Base-by-base conservation (phyloP, 805 yeast genomes). In the Peterozyma xylosa region DNA sequence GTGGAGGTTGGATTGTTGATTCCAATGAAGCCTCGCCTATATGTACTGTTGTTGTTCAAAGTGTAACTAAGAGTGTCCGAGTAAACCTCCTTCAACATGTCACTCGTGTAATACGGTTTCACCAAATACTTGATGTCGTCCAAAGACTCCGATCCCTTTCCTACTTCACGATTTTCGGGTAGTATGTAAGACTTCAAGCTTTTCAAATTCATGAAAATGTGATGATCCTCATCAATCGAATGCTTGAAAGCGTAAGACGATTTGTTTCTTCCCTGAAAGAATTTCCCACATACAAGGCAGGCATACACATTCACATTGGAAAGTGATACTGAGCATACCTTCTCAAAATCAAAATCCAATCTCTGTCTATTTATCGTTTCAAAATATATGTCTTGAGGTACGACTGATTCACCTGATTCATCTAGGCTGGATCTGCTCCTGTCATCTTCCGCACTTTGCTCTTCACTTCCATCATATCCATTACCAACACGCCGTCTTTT, bases 271-370 rank as follows among this genome's bases (percentile, higher is more conserved):
- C 95, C 95, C 51, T 79, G 82, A 42, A 77, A 72, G 59, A 78
- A 86, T 53, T 74, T 80, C 32, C 90, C 91, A 61, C 95, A 86
- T 0, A 71, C 71, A 16, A 86, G 61, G 55, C 95, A 86, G 30
- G 86, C 78, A 53, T 85, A 83, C 1, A 86, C 73, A 52, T 83
- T 82, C 16, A 72, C 63, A 34, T 67, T 71, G 1, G 86, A 70
- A 17, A 85, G 63, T 0, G 88, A 73, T 0, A 81, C 74, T 37
- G 77, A 69, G 58, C 95, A 86, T 1, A 75, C 59, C 53, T 78
- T 79, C 37, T 82, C 87, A 42, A 74, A 71, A 56, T 85, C 95
- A 56, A 86, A 86, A 54, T 86, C 87, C 15, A 78, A 60, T 3
- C 60, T 50, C 9, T 58, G 50, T 34, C 76, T 55, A 48, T 76